These are phyloP conservation scores for Agrocybe praecox DNA, from an alignment of 768 basidiomycete species.

Conservation along the genomic window DNA sequence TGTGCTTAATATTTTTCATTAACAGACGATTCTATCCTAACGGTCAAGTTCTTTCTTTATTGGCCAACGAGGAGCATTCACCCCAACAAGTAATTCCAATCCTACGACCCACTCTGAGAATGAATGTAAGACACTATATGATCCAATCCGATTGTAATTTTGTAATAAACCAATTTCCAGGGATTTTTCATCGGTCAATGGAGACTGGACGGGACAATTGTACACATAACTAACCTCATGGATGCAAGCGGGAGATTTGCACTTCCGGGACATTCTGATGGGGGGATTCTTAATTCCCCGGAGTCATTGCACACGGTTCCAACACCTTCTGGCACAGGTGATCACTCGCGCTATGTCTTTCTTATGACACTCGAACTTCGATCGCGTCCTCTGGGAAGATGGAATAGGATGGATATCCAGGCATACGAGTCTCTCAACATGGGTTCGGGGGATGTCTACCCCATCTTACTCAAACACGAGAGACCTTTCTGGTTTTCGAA, in stretches of 20 bases:
- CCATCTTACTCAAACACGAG: constrained; percentile 79
- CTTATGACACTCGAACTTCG: constrained; percentile 71
- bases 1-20: background rate
- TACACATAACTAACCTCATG: constrained; percentile 64
- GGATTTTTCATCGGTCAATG: constrained; percentile 75
- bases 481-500: constrained; percentile 95
- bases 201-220: constrained; percentile 62
- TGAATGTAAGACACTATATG: constrained; percentile 53
- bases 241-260: constrained; percentile 51
- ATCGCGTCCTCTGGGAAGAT: constrained; percentile 82
- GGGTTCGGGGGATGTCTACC: constrained; percentile 71
- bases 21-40: constrained; percentile 83
- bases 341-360: constrained; percentile 60
- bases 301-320: constrained; percentile 8
- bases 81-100: constrained; percentile 76
- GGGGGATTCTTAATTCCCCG: background rate
- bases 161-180: constrained; percentile 34
- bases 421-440: constrained; percentile 77
- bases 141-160: background rate
- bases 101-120: constrained; percentile 74
- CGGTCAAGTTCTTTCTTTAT: constrained; percentile 83
- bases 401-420: constrained; percentile 78
- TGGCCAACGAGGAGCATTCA: constrained; percentile 75
- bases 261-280: constrained; percentile 16
- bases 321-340: constrained; percentile 8